Conservation (phyloP, 1,139 yeast genomes). For the Blastobotrys apis region DNA sequence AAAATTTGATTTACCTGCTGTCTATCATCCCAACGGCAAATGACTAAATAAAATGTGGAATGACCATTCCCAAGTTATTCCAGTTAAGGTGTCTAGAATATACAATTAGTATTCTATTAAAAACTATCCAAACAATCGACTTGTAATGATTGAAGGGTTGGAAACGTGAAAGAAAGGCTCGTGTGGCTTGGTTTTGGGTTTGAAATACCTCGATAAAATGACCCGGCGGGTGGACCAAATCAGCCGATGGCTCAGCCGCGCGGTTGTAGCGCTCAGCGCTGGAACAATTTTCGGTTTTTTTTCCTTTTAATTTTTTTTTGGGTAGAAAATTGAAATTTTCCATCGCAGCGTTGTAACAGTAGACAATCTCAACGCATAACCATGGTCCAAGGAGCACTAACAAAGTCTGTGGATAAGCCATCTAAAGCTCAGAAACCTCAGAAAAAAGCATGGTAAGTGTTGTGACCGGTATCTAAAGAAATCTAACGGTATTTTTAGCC, state of each 20-base stretch:
- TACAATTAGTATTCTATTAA: no score
- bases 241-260: background rate
- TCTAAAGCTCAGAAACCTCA: conserved; percentile 24
- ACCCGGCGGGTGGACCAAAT: no score
- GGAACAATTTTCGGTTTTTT: conserved; percentile 4
- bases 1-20: no score
- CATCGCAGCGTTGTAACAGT: background rate
- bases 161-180: no score
- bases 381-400: conserved; percentile 59
- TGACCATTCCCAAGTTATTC: no score
- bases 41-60: no score
- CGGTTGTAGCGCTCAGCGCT: background rate
- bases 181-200: background rate
- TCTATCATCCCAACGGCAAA: no score
- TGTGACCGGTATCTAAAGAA: no score
- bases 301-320: background rate
- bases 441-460: conserved; percentile 11
- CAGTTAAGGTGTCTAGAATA: no score
- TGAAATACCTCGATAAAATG: background rate
- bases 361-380: conserved; percentile 43
- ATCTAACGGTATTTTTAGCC: no score
- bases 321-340: background rate
- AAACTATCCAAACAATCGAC: no score
- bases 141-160: no score
- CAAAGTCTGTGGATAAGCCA: conserved; percentile 29